Evolutionary conservation across 345 rosid genomes (phyloP), one percentile per base, ranked within the genome.

Genomic region (Isatis tinctoria): DNA sequence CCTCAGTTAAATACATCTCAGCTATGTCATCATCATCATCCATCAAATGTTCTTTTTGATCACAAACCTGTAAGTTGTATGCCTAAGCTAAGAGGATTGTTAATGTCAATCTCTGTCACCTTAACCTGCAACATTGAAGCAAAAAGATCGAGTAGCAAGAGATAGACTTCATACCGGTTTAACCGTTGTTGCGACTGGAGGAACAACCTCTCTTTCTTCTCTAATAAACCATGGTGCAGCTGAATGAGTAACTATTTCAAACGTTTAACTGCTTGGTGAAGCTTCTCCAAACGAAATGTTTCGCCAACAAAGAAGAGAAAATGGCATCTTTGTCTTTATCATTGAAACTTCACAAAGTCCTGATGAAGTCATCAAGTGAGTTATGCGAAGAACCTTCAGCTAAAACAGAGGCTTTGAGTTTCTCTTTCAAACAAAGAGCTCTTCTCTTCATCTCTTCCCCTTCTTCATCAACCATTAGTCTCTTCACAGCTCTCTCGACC

Each of bases 11-110:
- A 77, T 95, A 85, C 99, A 95, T 91, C 85, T 88, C 96, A 75
- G 97, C 99, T 97, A 95, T 95, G 78, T 95, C 99, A 48, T 88
- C 95, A 67, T 95, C 99, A 81, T 94, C 98, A 72, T 94, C 97
- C 97, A 91, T 91, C 53, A 94, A 87, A 80, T 91, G 97, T 72
- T 94, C 98, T 76, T 90, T 88, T 76, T 94, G 97, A 83, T 94
- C 97, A 17, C 83, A 87, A 37, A 91, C 96, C 98, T 94, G 82
- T 1, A 22, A 22, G 2, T 22, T 22, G 24, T 22, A 22, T 22
- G 2, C 24, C 24, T 22, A 22, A 22, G 24, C 24, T 22, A 22
- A 22, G 1, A 22, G 24, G 2, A 22, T 22, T 22, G 24, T 22
- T 22, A 22, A 22, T 22, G 24, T 22, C 24, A 22, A 22, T 22